Evolutionary conservation across 2,329 filamentous ascomycete genomes (phyloP).

Genomic region (Talaromyces sp.): DNA sequence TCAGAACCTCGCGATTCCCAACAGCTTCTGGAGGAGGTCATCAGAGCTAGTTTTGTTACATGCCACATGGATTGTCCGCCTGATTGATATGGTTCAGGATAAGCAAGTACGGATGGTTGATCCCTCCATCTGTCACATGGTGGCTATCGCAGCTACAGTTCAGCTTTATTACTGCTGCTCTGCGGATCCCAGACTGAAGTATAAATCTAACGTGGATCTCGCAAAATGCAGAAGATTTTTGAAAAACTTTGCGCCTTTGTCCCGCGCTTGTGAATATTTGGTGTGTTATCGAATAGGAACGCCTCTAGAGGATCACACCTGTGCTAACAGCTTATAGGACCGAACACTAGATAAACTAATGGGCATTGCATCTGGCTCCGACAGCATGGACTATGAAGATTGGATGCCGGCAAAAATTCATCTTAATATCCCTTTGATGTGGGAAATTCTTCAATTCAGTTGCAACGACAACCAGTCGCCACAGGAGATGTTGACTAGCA

Average conservation of each 20-base stretch:
- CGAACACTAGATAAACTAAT: conserved; percentile 47
- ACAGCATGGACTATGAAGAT: conserved; percentile 43
- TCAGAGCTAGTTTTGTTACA: conserved; percentile 50
- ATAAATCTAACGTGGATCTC: conserved; percentile 50
- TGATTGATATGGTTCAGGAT: conserved; percentile 52
- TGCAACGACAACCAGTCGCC: conserved; percentile 29
- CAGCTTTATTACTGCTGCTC: conserved; percentile 53
- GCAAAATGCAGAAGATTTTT: conserved; percentile 48
- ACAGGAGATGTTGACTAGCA: conserved; percentile 30
- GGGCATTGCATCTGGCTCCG: conserved; percentile 45
- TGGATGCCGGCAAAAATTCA: conserved; percentile 52
- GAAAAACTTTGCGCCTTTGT: conserved; percentile 45
- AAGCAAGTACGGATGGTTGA: conserved; percentile 47
- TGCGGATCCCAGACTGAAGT: conserved; percentile 44
- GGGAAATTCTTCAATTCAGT: conserved; percentile 49
- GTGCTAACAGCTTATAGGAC: conserved; percentile 31
- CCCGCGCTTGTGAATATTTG: conserved; percentile 42
- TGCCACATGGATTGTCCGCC: conserved; percentile 50
- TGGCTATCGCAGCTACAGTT: conserved; percentile 50
- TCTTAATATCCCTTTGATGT: conserved; percentile 50
- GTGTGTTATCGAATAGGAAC: conserved; percentile 25
- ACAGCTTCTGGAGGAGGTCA: conserved; percentile 51
- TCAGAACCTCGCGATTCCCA: conserved; percentile 48
- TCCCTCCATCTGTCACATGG: conserved; percentile 49
- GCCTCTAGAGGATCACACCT: neutral